These are phyloP conservation scores for Debaryomycetaceae sp. DNA, from an alignment of 1,139 yeast species.

Conservation along the genomic window DNA sequence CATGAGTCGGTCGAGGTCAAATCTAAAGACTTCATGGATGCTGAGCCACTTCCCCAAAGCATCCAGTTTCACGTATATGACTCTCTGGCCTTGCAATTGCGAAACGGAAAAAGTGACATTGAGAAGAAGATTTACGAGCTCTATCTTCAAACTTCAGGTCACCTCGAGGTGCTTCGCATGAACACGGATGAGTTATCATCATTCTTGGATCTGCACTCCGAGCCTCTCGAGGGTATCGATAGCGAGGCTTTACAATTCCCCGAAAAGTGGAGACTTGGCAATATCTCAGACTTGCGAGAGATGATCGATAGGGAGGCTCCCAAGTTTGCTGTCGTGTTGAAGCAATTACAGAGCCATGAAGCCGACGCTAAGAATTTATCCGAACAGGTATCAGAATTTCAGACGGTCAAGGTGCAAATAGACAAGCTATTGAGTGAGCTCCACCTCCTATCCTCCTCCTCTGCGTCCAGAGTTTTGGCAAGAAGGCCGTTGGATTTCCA, in stretches of 20 bases:
- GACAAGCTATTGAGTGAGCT: conserved; percentile 18
- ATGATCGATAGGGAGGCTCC: neutral
- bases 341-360: conserved; percentile 1
- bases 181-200: neutral
- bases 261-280: conserved; percentile 6
- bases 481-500: conserved; percentile 22
- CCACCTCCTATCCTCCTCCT: conserved; percentile 7
- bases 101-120: neutral
- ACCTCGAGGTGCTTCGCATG: conserved; percentile 10
- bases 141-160: conserved; percentile 13
- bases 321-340: conserved; percentile 1
- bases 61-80: neutral
- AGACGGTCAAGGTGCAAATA: conserved; percentile 11
- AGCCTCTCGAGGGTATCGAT: neutral
- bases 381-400: conserved; percentile 9
- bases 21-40: neutral
- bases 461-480: conserved; percentile 7
- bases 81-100: neutral
- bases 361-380: conserved; percentile 2
- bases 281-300: neutral
- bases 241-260: conserved; percentile 5
- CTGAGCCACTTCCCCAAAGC: neutral
- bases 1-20: neutral
- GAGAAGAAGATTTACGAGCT: conserved; percentile 12
- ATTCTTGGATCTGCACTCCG: neutral